Evolutionary conservation across 371 early-diverging fungal genomes (phyloP), one percentile per base, ranked within the genome.

Genomic region (Syncephalastrum monosporum): DNA sequence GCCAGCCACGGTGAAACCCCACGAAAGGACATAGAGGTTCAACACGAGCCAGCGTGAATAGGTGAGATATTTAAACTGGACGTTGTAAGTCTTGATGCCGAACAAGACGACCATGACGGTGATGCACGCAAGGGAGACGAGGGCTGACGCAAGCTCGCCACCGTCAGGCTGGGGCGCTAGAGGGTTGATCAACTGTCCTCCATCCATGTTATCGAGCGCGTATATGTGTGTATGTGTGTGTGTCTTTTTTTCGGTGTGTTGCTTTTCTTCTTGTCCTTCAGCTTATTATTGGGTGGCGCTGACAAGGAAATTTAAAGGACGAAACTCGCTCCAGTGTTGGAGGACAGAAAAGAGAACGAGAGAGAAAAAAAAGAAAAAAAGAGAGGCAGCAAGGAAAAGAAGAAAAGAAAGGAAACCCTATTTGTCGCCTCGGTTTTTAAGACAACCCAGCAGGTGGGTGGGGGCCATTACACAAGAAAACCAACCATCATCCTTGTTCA

Each of bases 51-150:
- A 65, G 8, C 79, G 72, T 2, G 72, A 64, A 55, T 69, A 74
- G 51, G 71, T 71, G 56, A 79, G 48, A 5, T 63, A 57, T 42
- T 56, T 55, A 38, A 66, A 60, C 38, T 64, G 63, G 4, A 75
- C 67, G 38, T 70, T 68, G 16, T 61, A 69, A 13, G 79, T 74
- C 59, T 79, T 79, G 65, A 74, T 70, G 12, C 76, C 79, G 57
- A 75, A 74, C 16, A 79, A 64, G 5, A 61, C 16, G n/a, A 70
- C 60, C 65, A 75, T 70, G 42, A 72, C 45, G 5, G 74, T 55
- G 45, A 79, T 66, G 15, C 67, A 75, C 33, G 60, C 1, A 13
- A 75, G 58, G 1, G 75, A 74, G 42, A 79, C 24, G 19, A 79
- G 55, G 50, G 72, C 68, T 6, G 79, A 74, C 2, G 63, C 54